Conservation (phyloP, 805 yeast species). For the Zygoascus ofunaensis region DNA sequence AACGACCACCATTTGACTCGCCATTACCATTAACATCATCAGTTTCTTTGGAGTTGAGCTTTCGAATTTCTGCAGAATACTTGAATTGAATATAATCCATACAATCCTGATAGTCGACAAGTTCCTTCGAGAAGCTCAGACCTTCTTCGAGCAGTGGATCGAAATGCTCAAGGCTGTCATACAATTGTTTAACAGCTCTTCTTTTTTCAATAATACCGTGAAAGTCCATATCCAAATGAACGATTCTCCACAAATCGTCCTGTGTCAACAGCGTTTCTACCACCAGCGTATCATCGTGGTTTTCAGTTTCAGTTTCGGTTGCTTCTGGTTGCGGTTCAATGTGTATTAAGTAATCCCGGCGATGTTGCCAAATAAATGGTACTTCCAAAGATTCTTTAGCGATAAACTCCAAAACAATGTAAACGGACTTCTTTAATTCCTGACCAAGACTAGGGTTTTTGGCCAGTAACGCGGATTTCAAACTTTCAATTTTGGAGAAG, state of each 20-base stretch:
- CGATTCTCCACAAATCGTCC: conserved; percentile 88
- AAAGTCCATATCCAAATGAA: conserved; percentile 77
- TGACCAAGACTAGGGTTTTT: conserved; percentile 27
- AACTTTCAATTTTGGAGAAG: conserved; percentile 49
- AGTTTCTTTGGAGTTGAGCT: conserved; percentile 20
- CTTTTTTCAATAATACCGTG: conserved; percentile 76
- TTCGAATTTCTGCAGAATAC: conserved; percentile 52
- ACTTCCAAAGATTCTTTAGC: conserved; percentile 78
- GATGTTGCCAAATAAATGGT: conserved; percentile 90
- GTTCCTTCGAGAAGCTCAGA: conserved; percentile 46
- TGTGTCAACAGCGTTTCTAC: conserved; percentile 35
- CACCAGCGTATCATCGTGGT: conserved; percentile 28
- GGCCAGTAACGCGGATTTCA: conserved; percentile 40
- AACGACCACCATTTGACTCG: conserved; percentile 15
- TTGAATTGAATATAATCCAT: conserved; percentile 73
- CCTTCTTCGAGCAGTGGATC: conserved; percentile 53
- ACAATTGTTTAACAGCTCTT: conserved; percentile 42
- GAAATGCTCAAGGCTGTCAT: conserved; percentile 39
- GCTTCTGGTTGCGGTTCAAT: conserved; percentile 25
- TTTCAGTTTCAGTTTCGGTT: conserved; percentile 23
- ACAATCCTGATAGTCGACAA: conserved; percentile 79
- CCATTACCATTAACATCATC: conserved; percentile 10
- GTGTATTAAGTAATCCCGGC: conserved; percentile 75
- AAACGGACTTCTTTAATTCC: conserved; percentile 57
- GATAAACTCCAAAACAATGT: conserved; percentile 59